These are phyloP conservation scores for Colletotrichum musicola DNA, from an alignment of 2,329 filamentous ascomycete species.

Conservation along the genomic window DNA sequence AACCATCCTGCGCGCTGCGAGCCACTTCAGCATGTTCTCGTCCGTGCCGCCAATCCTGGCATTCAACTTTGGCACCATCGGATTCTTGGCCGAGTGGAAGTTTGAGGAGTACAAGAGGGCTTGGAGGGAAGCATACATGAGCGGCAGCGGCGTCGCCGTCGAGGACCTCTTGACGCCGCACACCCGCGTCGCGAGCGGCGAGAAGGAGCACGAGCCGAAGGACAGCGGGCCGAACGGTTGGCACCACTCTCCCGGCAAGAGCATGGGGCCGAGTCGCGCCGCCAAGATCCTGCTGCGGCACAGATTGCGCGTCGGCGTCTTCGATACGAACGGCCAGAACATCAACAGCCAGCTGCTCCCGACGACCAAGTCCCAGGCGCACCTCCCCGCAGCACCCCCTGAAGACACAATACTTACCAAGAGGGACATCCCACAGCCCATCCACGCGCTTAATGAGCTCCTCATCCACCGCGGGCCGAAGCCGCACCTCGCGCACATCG, in stretches of 20 bases:
- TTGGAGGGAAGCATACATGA: conserved; percentile 93
- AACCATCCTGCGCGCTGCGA: conserved; percentile 87
- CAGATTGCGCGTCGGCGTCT: conserved; percentile 87
- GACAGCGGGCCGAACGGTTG: conserved; percentile 61
- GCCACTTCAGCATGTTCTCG: conserved; percentile 77
- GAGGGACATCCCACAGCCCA: conserved; percentile 50
- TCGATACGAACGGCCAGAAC: conserved; percentile 74
- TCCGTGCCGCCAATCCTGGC: conserved; percentile 91
- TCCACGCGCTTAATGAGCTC: conserved; percentile 92
- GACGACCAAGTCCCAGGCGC: conserved; percentile 55
- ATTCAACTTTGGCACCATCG: conserved; percentile 96
- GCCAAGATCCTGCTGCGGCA: conserved; percentile 89
- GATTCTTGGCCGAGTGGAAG: conserved; percentile 97
- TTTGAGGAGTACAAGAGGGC: conserved; percentile 93
- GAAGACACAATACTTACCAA: conserved; percentile 36
- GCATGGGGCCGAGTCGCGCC: conserved; percentile 79
- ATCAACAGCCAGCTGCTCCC: conserved; percentile 66
- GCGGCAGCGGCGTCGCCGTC: conserved; percentile 65
- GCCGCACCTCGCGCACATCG: conserved; percentile 91
- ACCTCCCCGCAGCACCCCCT: conserved; percentile 44
- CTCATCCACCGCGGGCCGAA: conserved; percentile 91
- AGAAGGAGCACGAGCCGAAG: conserved; percentile 43
- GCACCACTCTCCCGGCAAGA: conserved; percentile 82
- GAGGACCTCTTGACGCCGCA: conserved; percentile 57
- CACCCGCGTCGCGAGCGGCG: conserved; percentile 51